phyloP scores from a whole-genome alignment of 768 basidiomycete genomes.

The Xerocomellus chrysenteron region DNA sequence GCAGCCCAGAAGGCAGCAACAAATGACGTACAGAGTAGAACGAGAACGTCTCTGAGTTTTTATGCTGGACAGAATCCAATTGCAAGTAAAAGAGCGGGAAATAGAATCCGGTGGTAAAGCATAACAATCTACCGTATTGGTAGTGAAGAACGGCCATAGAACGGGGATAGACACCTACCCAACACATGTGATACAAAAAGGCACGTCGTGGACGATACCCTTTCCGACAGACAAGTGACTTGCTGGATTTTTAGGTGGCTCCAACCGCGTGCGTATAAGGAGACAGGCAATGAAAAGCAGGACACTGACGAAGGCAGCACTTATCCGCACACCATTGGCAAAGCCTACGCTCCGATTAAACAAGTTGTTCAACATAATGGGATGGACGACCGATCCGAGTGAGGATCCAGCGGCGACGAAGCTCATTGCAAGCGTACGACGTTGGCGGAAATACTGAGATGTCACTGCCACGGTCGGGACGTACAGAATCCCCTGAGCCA shows the following conservation, averaged over 20 bases:
- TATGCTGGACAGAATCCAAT: constrained; percentile 48
- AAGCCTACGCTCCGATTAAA: constrained; percentile 32
- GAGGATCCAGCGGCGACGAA: constrained; percentile 40
- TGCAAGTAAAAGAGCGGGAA: constrained; percentile 60
- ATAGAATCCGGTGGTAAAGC: constrained; percentile 41
- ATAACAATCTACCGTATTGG: constrained; percentile 9
- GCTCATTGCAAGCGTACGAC: constrained; percentile 45
- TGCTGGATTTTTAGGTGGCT: constrained; percentile 21
- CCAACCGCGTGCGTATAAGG: constrained; percentile 41
- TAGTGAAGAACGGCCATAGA: background rate
- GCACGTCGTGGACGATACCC: constrained; percentile 12
- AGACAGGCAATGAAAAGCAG: constrained; percentile 35
- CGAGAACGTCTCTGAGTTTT: constrained; percentile 45
- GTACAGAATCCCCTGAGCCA: constrained; percentile 46
- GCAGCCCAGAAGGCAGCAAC: background rate
- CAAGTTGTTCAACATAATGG: constrained; percentile 33
- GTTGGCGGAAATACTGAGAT: constrained; percentile 44
- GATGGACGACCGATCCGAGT: constrained; percentile 26
- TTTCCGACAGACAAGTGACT: constrained; percentile 18
- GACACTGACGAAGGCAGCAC: constrained; percentile 41
- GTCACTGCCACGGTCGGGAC: constrained; percentile 44
- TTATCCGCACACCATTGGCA: constrained; percentile 48
- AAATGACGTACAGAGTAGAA: constrained; percentile 49
- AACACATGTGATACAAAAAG: constrained; percentile 16
- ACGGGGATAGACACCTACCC: constrained; percentile 18